Evolutionary conservation across 2,329 filamentous ascomycete species (phyloP).

Genomic region (Fusarium sp.): DNA sequence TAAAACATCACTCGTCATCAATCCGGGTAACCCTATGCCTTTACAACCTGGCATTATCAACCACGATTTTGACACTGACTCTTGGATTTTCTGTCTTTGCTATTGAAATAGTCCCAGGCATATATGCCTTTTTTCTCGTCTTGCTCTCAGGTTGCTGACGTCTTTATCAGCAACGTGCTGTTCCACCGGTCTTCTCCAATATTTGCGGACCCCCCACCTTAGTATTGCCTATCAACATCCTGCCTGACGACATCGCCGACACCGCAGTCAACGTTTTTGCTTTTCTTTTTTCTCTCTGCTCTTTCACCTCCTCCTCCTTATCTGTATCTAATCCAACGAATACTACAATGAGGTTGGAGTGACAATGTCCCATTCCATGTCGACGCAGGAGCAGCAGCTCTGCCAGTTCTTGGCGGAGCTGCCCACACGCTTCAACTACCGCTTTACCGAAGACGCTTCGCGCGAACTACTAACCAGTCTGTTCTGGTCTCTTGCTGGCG

Average conservation of each 20-base stretch:
- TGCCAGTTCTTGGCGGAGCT: constrained; percentile 84
- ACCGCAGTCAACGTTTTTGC: constrained; percentile 26
- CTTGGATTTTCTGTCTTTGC: neutral
- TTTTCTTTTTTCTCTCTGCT: constrained; percentile 7
- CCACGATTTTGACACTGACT: neutral
- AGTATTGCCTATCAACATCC: constrained; percentile 28
- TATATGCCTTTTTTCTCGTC: neutral
- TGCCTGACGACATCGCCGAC: constrained; percentile 45
- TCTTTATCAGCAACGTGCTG: constrained; percentile 31
- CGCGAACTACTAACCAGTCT: constrained; percentile 80
- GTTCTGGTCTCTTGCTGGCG: constrained; percentile 87
- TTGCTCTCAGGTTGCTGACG: constrained; percentile 33
- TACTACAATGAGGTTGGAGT: constrained; percentile 46
- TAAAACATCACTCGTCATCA: constrained; percentile 7
- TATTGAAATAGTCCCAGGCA: neutral
- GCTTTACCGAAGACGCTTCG: constrained; percentile 78
- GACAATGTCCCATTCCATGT: constrained; percentile 66
- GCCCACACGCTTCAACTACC: constrained; percentile 78
- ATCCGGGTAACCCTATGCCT: constrained; percentile 7
- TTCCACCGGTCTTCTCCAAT: constrained; percentile 41
- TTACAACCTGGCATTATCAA: constrained; percentile 8
- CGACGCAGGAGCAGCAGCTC: constrained; percentile 82
- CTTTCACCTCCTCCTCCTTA: constrained; percentile 2
- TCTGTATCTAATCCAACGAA: constrained; percentile 4
- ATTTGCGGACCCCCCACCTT: constrained; percentile 34